phyloP scores from a whole-genome alignment of 2,329 filamentous ascomycete genomes.

The Penicillium sp. region DNA sequence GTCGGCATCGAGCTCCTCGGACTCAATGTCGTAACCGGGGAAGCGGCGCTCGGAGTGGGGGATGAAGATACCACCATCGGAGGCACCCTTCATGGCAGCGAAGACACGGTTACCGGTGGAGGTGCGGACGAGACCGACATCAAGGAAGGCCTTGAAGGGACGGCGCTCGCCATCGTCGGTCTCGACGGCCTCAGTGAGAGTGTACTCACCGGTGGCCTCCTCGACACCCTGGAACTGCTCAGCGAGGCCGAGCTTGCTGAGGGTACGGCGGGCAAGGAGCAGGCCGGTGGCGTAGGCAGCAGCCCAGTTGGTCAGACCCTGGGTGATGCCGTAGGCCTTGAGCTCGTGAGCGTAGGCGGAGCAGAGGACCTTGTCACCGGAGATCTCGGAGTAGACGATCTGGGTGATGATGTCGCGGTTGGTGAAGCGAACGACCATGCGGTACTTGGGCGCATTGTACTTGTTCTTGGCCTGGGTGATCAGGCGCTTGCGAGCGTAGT shows the following conservation, averaged over 20 bases:
- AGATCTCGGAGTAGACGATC: conserved; percentile 94
- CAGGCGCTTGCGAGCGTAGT: conserved; percentile 99
- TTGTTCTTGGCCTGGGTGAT: conserved; percentile 99
- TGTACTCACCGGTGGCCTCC: conserved; percentile 95
- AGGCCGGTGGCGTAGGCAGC: conserved; percentile 96
- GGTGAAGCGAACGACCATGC: conserved; percentile 98
- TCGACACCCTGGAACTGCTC: conserved; percentile 93
- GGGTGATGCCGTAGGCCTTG: conserved; percentile 92
- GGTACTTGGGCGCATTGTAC: conserved; percentile 99
- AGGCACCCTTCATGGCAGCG: conserved; percentile 99
- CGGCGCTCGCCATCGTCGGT: conserved; percentile 82
- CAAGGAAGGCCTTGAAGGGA: conserved; percentile 98
- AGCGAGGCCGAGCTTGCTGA: conserved; percentile 95
- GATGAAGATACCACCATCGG: conserved; percentile 93
- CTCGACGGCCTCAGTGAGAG: conserved; percentile 90
- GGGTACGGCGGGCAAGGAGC: conserved; percentile 90
- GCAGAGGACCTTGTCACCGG: conserved; percentile 93
- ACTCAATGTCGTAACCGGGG: conserved; percentile 96
- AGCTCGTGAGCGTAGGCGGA: conserved; percentile 97
- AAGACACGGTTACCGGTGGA: conserved; percentile 99
- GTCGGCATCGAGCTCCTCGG: conserved; percentile 96
- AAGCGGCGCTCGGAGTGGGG: conserved; percentile 99
- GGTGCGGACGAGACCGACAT: conserved; percentile 95
- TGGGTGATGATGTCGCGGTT: conserved; percentile 99
- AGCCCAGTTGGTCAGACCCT: conserved; percentile 99